Evolutionary conservation across 352 stramenopile species (phyloP).

Genomic region (Vaucheria bursata): DNA sequence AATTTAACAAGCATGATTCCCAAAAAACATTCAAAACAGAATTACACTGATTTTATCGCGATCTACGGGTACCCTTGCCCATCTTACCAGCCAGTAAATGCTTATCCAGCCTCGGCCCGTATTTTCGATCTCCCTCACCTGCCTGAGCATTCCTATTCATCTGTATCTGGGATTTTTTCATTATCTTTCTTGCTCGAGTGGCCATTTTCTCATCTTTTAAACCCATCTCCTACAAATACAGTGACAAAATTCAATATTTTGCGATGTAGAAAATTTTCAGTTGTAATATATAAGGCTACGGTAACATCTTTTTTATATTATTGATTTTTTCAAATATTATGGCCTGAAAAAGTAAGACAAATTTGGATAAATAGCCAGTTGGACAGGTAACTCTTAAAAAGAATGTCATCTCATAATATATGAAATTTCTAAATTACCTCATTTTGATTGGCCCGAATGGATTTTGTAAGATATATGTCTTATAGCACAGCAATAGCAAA

Average conservation of each 20-base stretch:
- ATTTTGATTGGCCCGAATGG: too few relatives aligned
- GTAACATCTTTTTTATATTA: neutral
- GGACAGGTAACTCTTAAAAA: too few relatives aligned
- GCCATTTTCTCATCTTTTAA: slow-evolving; percentile 40
- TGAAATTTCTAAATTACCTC: too few relatives aligned
- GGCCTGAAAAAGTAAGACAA: too few relatives aligned
- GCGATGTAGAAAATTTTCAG: slow-evolving; percentile 16
- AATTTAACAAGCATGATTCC: too few relatives aligned
- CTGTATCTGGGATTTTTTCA: slow-evolving; percentile 5
- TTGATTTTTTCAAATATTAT: too few relatives aligned
- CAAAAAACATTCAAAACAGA: too few relatives aligned
- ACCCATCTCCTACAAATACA: slow-evolving; percentile 3
- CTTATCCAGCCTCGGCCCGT: slow-evolving; percentile 42
- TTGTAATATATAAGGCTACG: neutral
- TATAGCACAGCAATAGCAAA: too few relatives aligned
- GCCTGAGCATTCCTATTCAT: slow-evolving; percentile 29
- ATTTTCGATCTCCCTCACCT: slow-evolving; percentile 42
- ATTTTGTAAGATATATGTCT: too few relatives aligned
- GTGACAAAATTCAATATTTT: slow-evolving; percentile 4
- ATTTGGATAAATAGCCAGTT: too few relatives aligned
- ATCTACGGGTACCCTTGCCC: slow-evolving; percentile 39
- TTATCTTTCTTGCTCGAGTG: neutral
- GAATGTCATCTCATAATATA: too few relatives aligned
- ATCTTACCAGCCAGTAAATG: slow-evolving; percentile 47
- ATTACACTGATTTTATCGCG: too few relatives aligned